Percentiles rank a stretch among this genome's conserved stretches.
These are phyloP conservation scores for Ligustrum vulgare DNA, from an alignment of 257 asterid species.

Conservation along the genomic window DNA sequence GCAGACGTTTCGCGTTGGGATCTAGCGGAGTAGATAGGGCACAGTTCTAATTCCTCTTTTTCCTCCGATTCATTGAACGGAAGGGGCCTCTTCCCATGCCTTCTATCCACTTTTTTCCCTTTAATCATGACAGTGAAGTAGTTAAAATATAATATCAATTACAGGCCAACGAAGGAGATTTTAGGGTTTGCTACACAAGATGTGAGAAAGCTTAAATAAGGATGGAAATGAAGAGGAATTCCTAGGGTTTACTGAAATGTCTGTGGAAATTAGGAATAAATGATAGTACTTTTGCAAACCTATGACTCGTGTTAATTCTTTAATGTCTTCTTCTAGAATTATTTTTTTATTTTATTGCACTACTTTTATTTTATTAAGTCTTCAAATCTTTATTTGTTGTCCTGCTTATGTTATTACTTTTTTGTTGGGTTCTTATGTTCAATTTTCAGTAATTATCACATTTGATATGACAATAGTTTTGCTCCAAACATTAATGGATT, in stretches of 20 bases:
- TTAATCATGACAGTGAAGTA: not conserved
- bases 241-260: not conserved
- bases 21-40: constrained; percentile 55
- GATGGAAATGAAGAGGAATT: not conserved
- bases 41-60: constrained; percentile 31
- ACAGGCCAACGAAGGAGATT: not conserved
- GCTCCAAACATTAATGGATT: no score
- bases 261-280: not conserved
- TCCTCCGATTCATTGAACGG: constrained; percentile 46
- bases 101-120: constrained; percentile 35
- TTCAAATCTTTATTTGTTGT: no score
- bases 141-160: not conserved
- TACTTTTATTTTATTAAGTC: no score
- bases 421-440: no score
- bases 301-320: not conserved
- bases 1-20: constrained; percentile 81
- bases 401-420: no score
- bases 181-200: not conserved
- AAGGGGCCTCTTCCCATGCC: constrained; percentile 58
- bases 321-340: no score
- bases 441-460: no score
- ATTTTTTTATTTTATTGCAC: no score
- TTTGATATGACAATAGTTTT: no score
- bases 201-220: not conserved
- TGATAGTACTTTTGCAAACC: not conserved